Percentiles rank a stretch among this genome's conserved stretches.
Conservation (phyloP, 805 yeast species). For the Isabelozyma rhagii region DNA sequence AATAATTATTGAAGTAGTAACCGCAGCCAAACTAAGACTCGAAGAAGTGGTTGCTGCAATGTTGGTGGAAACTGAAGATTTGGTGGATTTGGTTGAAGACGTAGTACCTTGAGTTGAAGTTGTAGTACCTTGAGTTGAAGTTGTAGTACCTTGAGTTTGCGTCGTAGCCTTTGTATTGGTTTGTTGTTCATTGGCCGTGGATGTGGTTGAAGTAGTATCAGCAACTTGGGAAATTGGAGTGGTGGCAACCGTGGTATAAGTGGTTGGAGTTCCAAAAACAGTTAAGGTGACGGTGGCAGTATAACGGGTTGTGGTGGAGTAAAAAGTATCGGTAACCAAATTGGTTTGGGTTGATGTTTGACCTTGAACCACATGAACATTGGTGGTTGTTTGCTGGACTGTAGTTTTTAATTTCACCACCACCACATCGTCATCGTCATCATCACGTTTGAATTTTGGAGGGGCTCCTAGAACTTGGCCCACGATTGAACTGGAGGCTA, state of each 20-base stretch:
- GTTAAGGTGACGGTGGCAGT: conserved; percentile 44
- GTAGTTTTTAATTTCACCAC: conserved; percentile 33
- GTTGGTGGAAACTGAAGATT: conserved; percentile 6
- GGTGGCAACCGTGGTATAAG: conserved; percentile 33
- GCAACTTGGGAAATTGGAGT: conserved; percentile 23
- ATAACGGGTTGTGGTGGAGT: conserved; percentile 37
- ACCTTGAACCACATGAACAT: conserved; percentile 29
- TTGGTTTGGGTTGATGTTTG: conserved; percentile 26
- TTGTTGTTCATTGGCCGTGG: conserved; percentile 4
- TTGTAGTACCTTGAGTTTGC: conserved; percentile 4
- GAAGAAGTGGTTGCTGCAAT: conserved; percentile 8
- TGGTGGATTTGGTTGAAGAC: conserved; percentile 8
- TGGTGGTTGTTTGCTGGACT: conserved; percentile 32
- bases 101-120: conserved; percentile 8
- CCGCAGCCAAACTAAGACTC: conserved; percentile 4
- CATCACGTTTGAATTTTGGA: conserved; percentile 12
- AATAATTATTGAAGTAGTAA: conserved; percentile 4
- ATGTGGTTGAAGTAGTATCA: conserved; percentile 6
- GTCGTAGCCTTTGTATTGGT: conserved; percentile 9
- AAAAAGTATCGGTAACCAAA: conserved; percentile 24
- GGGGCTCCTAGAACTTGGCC: conserved; percentile 20
- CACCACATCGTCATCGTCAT: conserved; percentile 22
- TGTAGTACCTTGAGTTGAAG: conserved; percentile 6
- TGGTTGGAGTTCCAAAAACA: conserved; percentile 34
- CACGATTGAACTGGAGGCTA: conserved; percentile 16